Base-by-base conservation (phyloP, 1,284 basidiomycete genomes). In the Leucoagaricus sp. region DNA sequence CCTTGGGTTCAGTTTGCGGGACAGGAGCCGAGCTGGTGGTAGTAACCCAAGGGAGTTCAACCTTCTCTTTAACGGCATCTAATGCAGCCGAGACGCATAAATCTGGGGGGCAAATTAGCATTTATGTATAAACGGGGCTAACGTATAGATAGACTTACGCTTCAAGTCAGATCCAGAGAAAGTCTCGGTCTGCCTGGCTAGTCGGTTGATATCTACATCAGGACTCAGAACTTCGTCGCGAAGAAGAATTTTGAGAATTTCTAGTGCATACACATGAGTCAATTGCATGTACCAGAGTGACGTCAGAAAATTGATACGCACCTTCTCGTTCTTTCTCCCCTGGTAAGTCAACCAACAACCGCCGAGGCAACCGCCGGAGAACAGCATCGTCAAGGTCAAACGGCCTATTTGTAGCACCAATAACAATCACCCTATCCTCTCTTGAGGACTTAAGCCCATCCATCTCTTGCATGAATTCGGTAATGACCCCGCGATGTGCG, bases 381-480 rank as follows among this genome's bases (percentile, higher is more conserved):
- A 96, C 89, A 19, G 91, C 91, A 70, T 93, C 91, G 65, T 93
- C 91, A 38, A 93, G 75, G 67, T 93, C 91, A 65, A 92, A 93
- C 1, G 91, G 91, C 61, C 91, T 75, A 70, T 98, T 98, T 1
- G 96, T 98, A 2, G 96, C 96, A 31, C 96, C 96, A 58, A 98
- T 94, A 48, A 98, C 90, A 49, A 97, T 89, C 51, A 98, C 87
- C 60, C 85, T 89, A 67, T 88, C 87, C 63, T 93, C 92, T 65
- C 82, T 83, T 28, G 85, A 88, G 7, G 88, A 84, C 66, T 85
- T 93, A 57, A 96, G 74, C 2, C 96, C 96, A 66, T 98, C 96
- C 95, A 98, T 98, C 69, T 97, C 95, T 69, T 98, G 95, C 96
- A 98, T 98, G 70, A 98, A 96, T 69, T 98, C 95, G 19, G 93